Evolutionary conservation across 306 rosid species (phyloP).

Genomic region (Ammopiptanthus mongolicus): DNA sequence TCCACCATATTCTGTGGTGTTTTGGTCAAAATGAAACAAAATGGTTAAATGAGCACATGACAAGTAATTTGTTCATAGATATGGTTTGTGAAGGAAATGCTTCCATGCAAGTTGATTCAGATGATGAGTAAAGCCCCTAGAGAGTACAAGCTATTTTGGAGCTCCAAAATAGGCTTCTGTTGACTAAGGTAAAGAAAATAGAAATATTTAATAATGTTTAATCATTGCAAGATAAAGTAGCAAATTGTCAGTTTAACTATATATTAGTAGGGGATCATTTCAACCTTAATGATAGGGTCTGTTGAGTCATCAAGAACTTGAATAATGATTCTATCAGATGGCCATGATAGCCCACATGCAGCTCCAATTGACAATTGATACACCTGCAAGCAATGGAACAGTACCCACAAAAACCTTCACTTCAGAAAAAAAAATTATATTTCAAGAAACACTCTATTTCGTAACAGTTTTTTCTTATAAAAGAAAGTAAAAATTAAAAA

Average conservation of each 20-base stretch:
- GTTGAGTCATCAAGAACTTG: conserved; percentile 82
- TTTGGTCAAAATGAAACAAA: neutral
- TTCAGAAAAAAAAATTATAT: neutral
- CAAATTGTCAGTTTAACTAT: neutral
- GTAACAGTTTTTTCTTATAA: neutral
- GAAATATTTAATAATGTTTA: neutral
- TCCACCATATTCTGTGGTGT: conserved; percentile 60
- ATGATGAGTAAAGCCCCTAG: neutral
- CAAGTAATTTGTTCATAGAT: neutral
- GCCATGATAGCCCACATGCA: conserved; percentile 71
- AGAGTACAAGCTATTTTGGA: neutral
- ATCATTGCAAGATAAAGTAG: conserved; percentile 6
- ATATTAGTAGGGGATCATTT: conserved; percentile 20
- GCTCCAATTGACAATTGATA: conserved; percentile 67
- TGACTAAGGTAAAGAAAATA: neutral
- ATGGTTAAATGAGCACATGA: neutral
- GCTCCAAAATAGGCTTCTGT: neutral
- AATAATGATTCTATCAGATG: conserved; percentile 57
- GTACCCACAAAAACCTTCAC: neutral
- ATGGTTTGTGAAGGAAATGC: neutral
- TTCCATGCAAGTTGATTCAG: conserved; percentile 8
- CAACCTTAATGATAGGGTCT: conserved; percentile 63
- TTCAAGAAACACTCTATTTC: neutral
- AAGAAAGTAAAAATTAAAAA: too few relatives aligned
- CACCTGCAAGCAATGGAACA: conserved; percentile 39